Base-by-base conservation (phyloP, 2,329 filamentous ascomycete genomes). In the Beauveria sp. region DNA sequence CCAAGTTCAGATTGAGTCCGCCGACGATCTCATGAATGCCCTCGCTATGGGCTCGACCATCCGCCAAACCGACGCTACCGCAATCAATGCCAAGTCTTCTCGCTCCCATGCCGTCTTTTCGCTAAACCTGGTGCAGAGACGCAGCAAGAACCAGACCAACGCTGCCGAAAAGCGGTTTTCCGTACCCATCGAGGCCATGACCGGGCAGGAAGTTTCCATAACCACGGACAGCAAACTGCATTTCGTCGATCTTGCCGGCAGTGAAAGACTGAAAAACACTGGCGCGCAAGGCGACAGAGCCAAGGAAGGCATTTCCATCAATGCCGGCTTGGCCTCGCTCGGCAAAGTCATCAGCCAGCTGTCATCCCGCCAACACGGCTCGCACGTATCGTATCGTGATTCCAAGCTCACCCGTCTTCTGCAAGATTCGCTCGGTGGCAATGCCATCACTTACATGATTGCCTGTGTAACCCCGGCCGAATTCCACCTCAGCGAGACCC, bases 381-480 rank as follows among this genome's bases (percentile, higher is more conserved):
- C 91, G 5, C 92, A 97, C 75, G 92, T 99, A 61, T 99, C 94
- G 2, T 99, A 99, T 73, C 91, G 94, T 65, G 94, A 99, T 76
- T 97, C 94, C n/a, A 92, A 92, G 72, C 85, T 99, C 67, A 99
- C 94, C 12, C 88, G 94, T 63, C 81, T 99, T 26, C 84, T 99
- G 20, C 94, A 99, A 78, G 94, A 99, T 75, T 99, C 94, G 0
- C 81, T 99, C 5, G 94, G 94, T 61, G 94, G 94, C 5, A 97
- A 96, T 71, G 94, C 94, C 41, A 96, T 97, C 71, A 99, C 94
- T 0, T 99, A 97, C 77, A 97, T 99, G 94, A 94, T 99, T 76
- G 94, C 94, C 9, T 99, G 94, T 75, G 92, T 99, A 34, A 99
- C 93, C 1, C 93, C 92, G 0, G 91, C 93, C 16, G 92, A 97